Conservation (phyloP, 2,329 filamentous ascomycete genomes). For the Aspergillus hiratsukae region DNA sequence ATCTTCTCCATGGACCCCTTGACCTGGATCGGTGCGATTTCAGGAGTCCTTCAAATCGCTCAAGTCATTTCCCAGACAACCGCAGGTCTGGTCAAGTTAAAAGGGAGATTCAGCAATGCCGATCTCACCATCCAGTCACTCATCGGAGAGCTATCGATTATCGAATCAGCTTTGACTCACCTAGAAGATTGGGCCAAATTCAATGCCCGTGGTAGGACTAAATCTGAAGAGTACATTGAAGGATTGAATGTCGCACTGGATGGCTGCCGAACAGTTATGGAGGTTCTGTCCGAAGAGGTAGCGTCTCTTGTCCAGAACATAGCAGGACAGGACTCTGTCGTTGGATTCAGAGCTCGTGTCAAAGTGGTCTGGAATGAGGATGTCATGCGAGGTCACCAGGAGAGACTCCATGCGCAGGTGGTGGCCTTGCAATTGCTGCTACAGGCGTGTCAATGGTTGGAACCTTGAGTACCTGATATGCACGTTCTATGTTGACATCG, state of each 20-base stretch:
- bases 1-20: slow-evolving; percentile 29
- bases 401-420: slow-evolving; percentile 33
- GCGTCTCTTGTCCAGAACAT: slow-evolving; percentile 23
- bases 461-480: not conserved
- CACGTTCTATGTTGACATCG: not conserved
- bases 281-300: slow-evolving; percentile 33
- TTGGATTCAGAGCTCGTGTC: slow-evolving; percentile 24
- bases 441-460: slow-evolving; percentile 38
- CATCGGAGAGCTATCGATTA: slow-evolving; percentile 32
- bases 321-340: slow-evolving; percentile 12
- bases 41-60: slow-evolving; percentile 31
- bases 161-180: slow-evolving; percentile 33
- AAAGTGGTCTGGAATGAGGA: slow-evolving; percentile 36
- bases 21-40: slow-evolving; percentile 31
- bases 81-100: slow-evolving; percentile 28
- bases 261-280: slow-evolving; percentile 34
- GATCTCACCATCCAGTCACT: slow-evolving; percentile 36
- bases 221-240: slow-evolving; percentile 24
- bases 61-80: slow-evolving; percentile 31
- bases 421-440: slow-evolving; percentile 35
- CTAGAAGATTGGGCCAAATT: slow-evolving; percentile 32
- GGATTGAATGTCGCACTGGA: slow-evolving; percentile 32
- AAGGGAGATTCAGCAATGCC: slow-evolving; percentile 33
- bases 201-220: slow-evolving; percentile 19
- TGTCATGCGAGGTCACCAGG: slow-evolving; percentile 32